Evolutionary conservation across 805 yeast species (phyloP).

Genomic region (Yarrowia divulgata): DNA sequence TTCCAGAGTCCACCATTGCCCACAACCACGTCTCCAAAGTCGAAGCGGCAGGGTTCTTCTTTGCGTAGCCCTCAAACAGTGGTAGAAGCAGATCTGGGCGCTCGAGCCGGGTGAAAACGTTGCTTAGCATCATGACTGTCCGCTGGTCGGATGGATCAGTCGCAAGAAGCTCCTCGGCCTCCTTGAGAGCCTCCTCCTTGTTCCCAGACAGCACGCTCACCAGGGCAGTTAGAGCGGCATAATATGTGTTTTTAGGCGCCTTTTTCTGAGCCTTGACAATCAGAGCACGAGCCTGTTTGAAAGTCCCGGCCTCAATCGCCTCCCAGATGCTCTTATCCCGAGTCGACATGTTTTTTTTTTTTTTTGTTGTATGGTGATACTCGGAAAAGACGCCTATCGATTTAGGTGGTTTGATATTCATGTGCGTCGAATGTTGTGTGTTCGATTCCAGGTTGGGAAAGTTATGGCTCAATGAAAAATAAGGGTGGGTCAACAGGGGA

Average conservation of each 20-base stretch:
- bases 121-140: constrained; percentile 32
- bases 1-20: constrained; percentile 56
- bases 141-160: constrained; percentile 29
- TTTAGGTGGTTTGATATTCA: constrained; percentile 6
- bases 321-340: constrained; percentile 51
- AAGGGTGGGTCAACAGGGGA: too few relatives aligned
- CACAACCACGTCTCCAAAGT: constrained; percentile 60
- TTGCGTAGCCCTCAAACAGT: constrained; percentile 30
- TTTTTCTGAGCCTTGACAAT: constrained; percentile 59
- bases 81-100: constrained; percentile 25
- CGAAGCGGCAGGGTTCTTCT: constrained; percentile 41
- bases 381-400: not conserved
- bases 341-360: too few relatives aligned
- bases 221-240: constrained; percentile 54
- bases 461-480: too few relatives aligned
- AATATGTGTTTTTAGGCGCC: constrained; percentile 65
- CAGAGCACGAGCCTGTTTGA: constrained; percentile 59
- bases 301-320: constrained; percentile 63
- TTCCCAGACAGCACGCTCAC: constrained; percentile 43
- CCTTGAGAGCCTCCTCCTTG: constrained; percentile 42
- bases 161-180: constrained; percentile 23
- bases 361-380: not conserved
- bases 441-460: constrained; percentile 1
- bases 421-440: not conserved
- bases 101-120: constrained; percentile 13